phyloP scores from a whole-genome alignment of 148 eudicot genomes.

The Gaultheria prostrata region DNA sequence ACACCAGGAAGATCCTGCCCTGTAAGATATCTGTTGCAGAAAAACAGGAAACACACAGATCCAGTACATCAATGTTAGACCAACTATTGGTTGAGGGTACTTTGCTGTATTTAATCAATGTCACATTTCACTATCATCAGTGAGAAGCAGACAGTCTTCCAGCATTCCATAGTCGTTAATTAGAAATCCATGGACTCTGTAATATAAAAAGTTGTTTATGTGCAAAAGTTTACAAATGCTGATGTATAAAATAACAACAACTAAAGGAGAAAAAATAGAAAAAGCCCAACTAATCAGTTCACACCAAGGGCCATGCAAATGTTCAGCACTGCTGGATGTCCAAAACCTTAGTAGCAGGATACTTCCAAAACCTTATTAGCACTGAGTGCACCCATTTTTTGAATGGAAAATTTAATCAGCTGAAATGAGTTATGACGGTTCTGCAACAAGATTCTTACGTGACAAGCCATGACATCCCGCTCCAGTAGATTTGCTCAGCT shows the following conservation, averaged over 20 bases:
- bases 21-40: slow-evolving; percentile 32
- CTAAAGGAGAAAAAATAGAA: background rate
- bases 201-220: background rate
- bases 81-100: background rate
- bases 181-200: background rate
- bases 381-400: no score
- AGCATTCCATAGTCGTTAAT: background rate
- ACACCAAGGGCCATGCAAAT: background rate
- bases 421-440: background rate
- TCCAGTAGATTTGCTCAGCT: background rate
- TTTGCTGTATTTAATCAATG: background rate
- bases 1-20: slow-evolving; percentile 43
- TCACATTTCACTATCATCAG: background rate
- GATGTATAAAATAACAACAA: background rate
- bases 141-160: background rate
- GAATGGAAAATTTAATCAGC: background rate
- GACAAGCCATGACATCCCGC: background rate
- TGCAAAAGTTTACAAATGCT: background rate
- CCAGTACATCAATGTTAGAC: background rate
- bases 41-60: background rate
- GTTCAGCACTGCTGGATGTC: background rate
- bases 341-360: no score
- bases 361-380: no score
- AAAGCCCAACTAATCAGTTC: background rate
- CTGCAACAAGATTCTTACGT: background rate